These are phyloP conservation scores for Thalia dealbata DNA, from an alignment of 176 grass and related monocot species.

Conservation along the genomic window DNA sequence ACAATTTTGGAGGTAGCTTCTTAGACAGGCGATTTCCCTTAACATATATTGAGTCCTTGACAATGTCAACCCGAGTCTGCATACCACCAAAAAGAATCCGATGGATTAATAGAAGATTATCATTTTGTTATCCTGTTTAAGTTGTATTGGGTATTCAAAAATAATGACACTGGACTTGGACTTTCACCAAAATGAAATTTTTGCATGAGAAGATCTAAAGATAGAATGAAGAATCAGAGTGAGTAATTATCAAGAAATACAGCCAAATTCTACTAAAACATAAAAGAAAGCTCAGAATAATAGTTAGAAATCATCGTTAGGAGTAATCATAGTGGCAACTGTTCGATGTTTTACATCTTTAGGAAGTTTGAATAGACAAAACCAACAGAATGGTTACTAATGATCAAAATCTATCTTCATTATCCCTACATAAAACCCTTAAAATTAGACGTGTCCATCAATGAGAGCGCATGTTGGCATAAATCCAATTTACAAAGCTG, in stretches of 20 bases:
- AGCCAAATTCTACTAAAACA: neutral
- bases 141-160: neutral
- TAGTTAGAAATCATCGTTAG: neutral
- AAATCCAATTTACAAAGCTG: neutral
- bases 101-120: neutral
- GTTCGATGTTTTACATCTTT: too few relatives aligned
- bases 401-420: slow-evolving; percentile 1
- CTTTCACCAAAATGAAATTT: neutral
- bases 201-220: neutral
- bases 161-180: neutral
- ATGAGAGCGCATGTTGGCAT: neutral
- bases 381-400: neutral
- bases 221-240: neutral
- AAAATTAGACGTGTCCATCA: neutral
- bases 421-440: neutral
- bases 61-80: slow-evolving; percentile 67
- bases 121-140: neutral
- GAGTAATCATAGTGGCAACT: too few relatives aligned
- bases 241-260: neutral
- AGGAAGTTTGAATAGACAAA: too few relatives aligned
- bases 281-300: neutral
- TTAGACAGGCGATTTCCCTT: slow-evolving; percentile 81
- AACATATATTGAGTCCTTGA: slow-evolving; percentile 90
- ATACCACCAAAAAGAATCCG: slow-evolving; percentile 16
- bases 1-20: slow-evolving; percentile 69